Base-by-base conservation (phyloP, 305 asterid genomes). In the Fraxinus xanthoxyloides region DNA sequence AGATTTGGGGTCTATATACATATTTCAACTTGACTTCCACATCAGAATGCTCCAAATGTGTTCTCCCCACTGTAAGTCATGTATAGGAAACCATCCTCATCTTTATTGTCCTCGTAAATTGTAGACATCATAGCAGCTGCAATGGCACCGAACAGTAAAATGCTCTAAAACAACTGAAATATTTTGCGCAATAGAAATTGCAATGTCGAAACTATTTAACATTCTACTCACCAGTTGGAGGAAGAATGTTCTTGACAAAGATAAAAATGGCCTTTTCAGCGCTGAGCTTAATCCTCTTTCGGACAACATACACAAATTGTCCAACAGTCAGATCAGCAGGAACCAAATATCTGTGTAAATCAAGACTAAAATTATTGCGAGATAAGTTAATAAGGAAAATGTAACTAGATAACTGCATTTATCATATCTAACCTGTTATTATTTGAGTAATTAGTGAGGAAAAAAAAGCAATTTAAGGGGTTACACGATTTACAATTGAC, bases 41-140 rank as follows among this genome's bases (percentile, higher is more conserved):
- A 84, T 94, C 92, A 91, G 91, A 89, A 82, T 5, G 82, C 87
- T 80, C 99, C 99, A 59, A 95, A 95, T 15, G 99, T 94, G 77
- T 95, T 95, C 90, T 95, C 99, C 4, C 99, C 99, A 79, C 99
- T 95, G 93, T 94, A 95, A 80, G 97, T 95, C 99, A 95, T 94
- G 94, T 95, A 94, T 0, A 95, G 92, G 91, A 95, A 95, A 76
- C 98, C 98, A 72, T 95, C 98, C 87, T 94, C 98, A 61, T 95
- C 98, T 89, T 92, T 92, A 84, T 95, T 88, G 77, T 93, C 99
- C 88, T 95, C 99, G 36, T 95, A 95, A 79, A 95, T 92, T 34
- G 99, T 90, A 76, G 99, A 92, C 99, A 95, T 95, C 99, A 95
- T 95, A 30, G 99, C 97, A 90, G 99, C 99, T 95, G 93, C 77